phyloP scores from a whole-genome alignment of 164 flowering plant genomes.

The Buxus sempervirens region DNA sequence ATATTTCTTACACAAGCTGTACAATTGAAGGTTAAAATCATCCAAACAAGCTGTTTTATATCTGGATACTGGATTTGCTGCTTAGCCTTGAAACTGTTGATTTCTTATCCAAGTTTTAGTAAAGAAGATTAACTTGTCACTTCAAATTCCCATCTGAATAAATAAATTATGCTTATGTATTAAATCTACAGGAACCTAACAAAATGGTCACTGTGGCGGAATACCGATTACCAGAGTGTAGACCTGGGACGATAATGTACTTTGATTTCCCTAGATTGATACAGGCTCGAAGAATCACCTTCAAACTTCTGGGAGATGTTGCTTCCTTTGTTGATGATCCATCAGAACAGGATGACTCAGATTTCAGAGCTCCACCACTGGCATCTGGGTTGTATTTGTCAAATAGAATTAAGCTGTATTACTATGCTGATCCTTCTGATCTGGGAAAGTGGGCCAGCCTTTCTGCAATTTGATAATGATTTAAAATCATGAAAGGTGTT shows the following conservation, averaged over 20 bases:
- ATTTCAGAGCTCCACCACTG: conserved; percentile 31
- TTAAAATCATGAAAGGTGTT: too few species aligned
- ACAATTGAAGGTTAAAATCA: too few species aligned
- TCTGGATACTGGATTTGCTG: too few species aligned
- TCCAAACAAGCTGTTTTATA: too few species aligned
- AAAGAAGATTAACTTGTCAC: background rate
- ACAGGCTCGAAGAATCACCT: conserved; percentile 54
- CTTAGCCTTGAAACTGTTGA: background rate
- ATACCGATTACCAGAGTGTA: conserved; percentile 76
- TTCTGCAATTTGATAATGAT: conserved; percentile 53
- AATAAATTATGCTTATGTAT: background rate
- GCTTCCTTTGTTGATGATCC: conserved; percentile 57
- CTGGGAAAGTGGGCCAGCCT: conserved; percentile 94
- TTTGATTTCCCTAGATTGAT: conserved; percentile 78
- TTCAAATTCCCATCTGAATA: background rate
- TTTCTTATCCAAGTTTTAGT: too few species aligned
- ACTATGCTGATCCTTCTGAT: conserved; percentile 83
- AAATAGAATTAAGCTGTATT: conserved; percentile 72
- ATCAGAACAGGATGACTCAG: conserved; percentile 33
- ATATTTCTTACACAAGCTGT: too few species aligned
- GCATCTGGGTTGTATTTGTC: conserved; percentile 26
- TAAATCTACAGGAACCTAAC: conserved; percentile 51
- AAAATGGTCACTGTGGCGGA: conserved; percentile 64
- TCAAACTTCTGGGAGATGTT: conserved; percentile 83
- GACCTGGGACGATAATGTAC: conserved; percentile 79